Percentiles rank a stretch among this genome's conserved stretches.
Conservation (phyloP, 2,329 filamentous ascomycete species). For the Penicillium oxalicum region DNA sequence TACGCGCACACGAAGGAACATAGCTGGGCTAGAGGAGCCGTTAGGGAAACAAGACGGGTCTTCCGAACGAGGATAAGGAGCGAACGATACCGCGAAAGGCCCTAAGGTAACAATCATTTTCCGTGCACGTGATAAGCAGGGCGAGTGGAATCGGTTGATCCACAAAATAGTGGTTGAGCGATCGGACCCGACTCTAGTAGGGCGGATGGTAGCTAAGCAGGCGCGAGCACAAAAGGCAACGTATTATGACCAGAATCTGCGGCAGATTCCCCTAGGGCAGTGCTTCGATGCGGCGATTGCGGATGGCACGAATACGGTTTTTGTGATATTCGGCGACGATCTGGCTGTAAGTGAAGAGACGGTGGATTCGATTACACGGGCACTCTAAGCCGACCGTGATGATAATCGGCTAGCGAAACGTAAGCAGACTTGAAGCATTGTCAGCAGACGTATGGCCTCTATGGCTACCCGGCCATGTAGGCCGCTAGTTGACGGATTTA, state of each 20-base stretch:
- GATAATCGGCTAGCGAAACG: conserved; percentile 3
- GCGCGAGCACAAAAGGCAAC: conserved; percentile 9
- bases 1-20: background rate
- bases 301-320: conserved; percentile 15
- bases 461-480: background rate
- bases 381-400: conserved; percentile 1
- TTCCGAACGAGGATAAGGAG: conserved; percentile 1
- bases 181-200: conserved; percentile 11
- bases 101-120: conserved; percentile 7
- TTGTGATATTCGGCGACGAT: conserved; percentile 12
- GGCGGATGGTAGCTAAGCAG: conserved; percentile 12
- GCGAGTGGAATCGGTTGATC: conserved; percentile 10
- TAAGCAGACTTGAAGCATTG: background rate
- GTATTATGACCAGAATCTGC: conserved; percentile 16
- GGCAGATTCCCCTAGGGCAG: conserved; percentile 10
- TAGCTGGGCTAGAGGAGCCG: background rate
- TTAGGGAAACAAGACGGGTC: background rate
- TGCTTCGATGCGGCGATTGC: conserved; percentile 15
- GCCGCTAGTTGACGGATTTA: conserved; percentile 1
- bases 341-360: conserved; percentile 6
- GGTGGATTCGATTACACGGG: conserved; percentile 4
- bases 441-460: background rate
- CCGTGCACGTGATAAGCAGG: conserved; percentile 5
- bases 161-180: conserved; percentile 11
- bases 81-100: background rate